A percentile compares a stretch with the other conserved stretches of the same genome.
phyloP scores from a whole-genome alignment of 1,139 yeast genomes.

The Suhomyces maxii region DNA sequence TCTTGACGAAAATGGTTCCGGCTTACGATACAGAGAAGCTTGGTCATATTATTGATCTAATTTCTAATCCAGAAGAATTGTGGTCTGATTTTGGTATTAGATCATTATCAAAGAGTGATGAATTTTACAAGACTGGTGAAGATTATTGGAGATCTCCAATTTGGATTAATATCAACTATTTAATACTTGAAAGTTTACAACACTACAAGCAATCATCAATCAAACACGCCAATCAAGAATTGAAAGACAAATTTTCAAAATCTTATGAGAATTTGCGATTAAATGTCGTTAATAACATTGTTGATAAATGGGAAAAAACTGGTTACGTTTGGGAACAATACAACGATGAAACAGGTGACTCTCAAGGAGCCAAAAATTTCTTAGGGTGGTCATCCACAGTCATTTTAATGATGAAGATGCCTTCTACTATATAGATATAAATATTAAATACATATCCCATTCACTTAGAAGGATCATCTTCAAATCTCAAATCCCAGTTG shows the following conservation, averaged over 20 bases:
- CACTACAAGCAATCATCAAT: constrained; percentile 41
- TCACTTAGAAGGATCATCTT: constrained; percentile 47
- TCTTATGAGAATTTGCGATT: constrained; percentile 59
- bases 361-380: constrained; percentile 85
- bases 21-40: constrained; percentile 49
- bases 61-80: constrained; percentile 69
- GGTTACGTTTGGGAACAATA: constrained; percentile 94
- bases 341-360: constrained; percentile 70
- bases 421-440: constrained; percentile 38
- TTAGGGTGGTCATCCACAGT: constrained; percentile 93
- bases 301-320: constrained; percentile 64
- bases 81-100: constrained; percentile 83
- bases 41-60: constrained; percentile 50
- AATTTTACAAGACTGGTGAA: constrained; percentile 71
- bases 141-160: constrained; percentile 96
- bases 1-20: constrained; percentile 69
- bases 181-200: constrained; percentile 68
- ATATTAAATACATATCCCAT: neutral
- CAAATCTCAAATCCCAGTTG: constrained; percentile 95
- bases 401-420: constrained; percentile 80
- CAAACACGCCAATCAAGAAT: constrained; percentile 18
- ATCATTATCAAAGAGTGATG: constrained; percentile 71
- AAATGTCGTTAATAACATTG: constrained; percentile 69
- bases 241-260: constrained; percentile 34
- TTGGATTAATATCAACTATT: constrained; percentile 90